Percentiles rank a stretch among this genome's conserved stretches.
Conservation (phyloP, 2,329 filamentous ascomycete species). For the Botrytis squamosa region DNA sequence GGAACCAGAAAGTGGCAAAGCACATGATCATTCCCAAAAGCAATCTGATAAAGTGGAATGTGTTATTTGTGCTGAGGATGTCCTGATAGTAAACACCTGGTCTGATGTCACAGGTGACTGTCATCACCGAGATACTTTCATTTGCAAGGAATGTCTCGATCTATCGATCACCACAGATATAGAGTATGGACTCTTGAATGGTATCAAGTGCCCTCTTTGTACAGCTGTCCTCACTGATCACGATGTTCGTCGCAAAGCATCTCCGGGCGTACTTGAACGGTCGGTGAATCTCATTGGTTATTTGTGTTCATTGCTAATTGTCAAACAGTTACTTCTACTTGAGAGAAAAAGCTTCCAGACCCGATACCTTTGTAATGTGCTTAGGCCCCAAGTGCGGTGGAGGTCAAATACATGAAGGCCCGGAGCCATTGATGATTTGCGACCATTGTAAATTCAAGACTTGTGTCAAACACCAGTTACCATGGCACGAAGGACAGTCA, state of each 20-base stretch:
- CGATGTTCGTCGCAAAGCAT: not conserved
- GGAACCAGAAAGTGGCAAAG: not conserved
- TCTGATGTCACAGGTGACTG: not conserved
- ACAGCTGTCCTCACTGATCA: not conserved
- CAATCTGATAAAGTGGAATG: not conserved
- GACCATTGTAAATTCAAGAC: constrained; percentile 28
- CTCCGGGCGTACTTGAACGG: not conserved
- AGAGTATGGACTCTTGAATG: not conserved
- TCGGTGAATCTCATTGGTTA: not conserved
- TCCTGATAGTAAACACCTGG: no score
- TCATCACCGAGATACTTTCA: not conserved
- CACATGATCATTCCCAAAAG: not conserved
- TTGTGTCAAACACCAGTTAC: constrained; percentile 30
- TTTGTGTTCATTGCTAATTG: not conserved
- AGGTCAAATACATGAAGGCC: constrained; percentile 27
- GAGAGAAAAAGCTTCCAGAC: not conserved
- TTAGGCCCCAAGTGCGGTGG: constrained; percentile 26
- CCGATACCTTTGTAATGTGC: constrained; percentile 21
- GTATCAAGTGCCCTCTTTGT: constrained; percentile 15
- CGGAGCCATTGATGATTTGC: constrained; percentile 30
- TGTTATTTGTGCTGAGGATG: not conserved
- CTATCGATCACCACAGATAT: constrained; percentile 2
- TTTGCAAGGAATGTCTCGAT: constrained; percentile 3
- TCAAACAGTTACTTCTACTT: constrained; percentile 5
- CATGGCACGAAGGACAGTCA: constrained; percentile 32